These are phyloP conservation scores for Neurospora tetraspora DNA, from an alignment of 495 filamentous ascomycete species.

Conservation along the genomic window DNA sequence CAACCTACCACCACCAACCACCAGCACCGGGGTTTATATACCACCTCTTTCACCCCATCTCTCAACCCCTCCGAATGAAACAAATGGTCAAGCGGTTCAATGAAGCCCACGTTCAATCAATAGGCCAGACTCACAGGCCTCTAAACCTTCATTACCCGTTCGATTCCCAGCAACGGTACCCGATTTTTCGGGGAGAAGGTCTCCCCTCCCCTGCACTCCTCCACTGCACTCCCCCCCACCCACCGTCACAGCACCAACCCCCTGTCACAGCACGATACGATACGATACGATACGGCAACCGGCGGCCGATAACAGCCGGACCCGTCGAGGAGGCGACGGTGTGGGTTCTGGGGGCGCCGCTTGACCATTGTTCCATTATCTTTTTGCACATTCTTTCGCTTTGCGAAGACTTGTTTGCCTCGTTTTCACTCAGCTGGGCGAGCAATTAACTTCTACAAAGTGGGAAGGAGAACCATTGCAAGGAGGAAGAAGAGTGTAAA, in stretches of 20 bases:
- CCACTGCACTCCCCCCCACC: not conserved
- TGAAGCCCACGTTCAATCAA: not conserved
- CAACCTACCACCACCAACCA: not conserved
- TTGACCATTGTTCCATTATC: not conserved
- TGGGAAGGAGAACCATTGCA: not conserved
- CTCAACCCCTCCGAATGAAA: not conserved
- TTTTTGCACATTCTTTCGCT: not conserved
- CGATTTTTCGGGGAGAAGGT: too few relatives aligned
- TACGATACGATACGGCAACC: too few relatives aligned
- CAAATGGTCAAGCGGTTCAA: not conserved
- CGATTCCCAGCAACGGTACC: not conserved
- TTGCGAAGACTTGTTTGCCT: not conserved
- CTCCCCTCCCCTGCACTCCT: not conserved
- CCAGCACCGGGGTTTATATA: not conserved
- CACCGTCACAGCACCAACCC: too few relatives aligned
- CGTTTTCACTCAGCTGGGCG: not conserved
- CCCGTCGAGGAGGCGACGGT: too few relatives aligned
- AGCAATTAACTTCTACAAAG: not conserved
- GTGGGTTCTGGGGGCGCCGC: too few relatives aligned
- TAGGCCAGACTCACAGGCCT: not conserved
- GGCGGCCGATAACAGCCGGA: not conserved
- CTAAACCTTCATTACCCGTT: not conserved
- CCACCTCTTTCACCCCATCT: not conserved
- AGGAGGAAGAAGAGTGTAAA: not conserved
- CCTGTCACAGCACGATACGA: too few relatives aligned